Percentiles rank a stretch among this genome's conserved stretches.
phyloP scores from a whole-genome alignment of 805 yeast species.

The Kodamaea leandrae region DNA sequence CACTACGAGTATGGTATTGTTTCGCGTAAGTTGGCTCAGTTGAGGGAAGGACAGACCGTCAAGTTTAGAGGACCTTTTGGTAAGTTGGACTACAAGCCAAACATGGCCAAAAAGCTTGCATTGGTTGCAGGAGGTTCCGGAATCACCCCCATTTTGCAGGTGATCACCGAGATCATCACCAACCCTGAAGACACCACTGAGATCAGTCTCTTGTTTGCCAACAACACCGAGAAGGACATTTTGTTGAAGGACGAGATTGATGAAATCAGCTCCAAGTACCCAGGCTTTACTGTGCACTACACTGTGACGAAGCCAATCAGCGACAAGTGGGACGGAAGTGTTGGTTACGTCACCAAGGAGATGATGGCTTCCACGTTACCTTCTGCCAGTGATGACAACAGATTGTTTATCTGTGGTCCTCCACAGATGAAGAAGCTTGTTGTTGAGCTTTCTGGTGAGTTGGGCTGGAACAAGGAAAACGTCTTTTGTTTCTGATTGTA shows the following conservation, averaged over 20 bases:
- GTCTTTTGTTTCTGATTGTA: slow-evolving; percentile 56
- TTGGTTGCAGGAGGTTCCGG: slow-evolving; percentile 87
- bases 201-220: slow-evolving; percentile 64
- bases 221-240: slow-evolving; percentile 75
- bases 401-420: slow-evolving; percentile 74
- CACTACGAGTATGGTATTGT: slow-evolving; percentile 72
- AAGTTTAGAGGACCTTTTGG: slow-evolving; percentile 81
- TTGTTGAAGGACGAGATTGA: slow-evolving; percentile 70
- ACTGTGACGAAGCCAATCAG: slow-evolving; percentile 50
- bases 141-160: slow-evolving; percentile 85
- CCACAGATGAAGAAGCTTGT: slow-evolving; percentile 60
- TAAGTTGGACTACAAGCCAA: slow-evolving; percentile 54
- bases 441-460: slow-evolving; percentile 48
- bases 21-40: slow-evolving; percentile 61
- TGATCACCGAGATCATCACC: slow-evolving; percentile 66
- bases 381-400: slow-evolving; percentile 43
- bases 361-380: slow-evolving; percentile 56
- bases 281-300: slow-evolving; percentile 60
- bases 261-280: slow-evolving; percentile 61
- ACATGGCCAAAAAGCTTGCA: slow-evolving; percentile 61
- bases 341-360: slow-evolving; percentile 61
- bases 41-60: slow-evolving; percentile 63
- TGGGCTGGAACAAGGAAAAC: slow-evolving; percentile 59
- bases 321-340: slow-evolving; percentile 52
- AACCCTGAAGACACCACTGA: slow-evolving; percentile 64